These are phyloP conservation scores for Setaria viridis DNA, from an alignment of 202 grass and related monocot species.

Conservation along the genomic window DNA sequence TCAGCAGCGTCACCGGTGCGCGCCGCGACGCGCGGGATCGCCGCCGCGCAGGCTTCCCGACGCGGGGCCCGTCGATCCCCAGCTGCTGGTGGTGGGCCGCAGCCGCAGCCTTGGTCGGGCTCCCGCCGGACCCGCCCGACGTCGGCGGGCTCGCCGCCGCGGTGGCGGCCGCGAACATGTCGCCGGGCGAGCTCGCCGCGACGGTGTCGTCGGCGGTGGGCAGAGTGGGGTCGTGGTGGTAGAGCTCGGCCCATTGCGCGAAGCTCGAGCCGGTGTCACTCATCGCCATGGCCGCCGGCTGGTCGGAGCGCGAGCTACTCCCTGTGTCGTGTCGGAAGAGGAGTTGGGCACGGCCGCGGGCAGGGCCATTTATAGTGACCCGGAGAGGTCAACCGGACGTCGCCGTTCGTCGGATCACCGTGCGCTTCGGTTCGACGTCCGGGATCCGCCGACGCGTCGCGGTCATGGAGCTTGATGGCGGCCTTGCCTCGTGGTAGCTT, in stretches of 20 bases:
- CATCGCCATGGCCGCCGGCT: constrained; percentile 49
- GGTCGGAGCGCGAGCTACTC: background rate
- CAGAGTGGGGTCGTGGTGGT: constrained; percentile 28
- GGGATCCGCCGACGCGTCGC: background rate
- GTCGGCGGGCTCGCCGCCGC: constrained; percentile 37
- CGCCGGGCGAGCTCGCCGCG: background rate
- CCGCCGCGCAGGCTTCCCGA: constrained; percentile 67
- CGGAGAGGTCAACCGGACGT: background rate
- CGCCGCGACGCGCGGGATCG: constrained; percentile 75
- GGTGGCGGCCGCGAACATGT: background rate
- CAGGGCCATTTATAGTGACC: constrained; percentile 43
- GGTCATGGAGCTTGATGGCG: background rate
- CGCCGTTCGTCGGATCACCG: background rate
- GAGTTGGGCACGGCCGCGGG: background rate
- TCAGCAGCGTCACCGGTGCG: constrained; percentile 85
- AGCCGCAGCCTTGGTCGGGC: background rate
- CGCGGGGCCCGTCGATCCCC: constrained; percentile 51
- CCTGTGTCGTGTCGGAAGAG: background rate
- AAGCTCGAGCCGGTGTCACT: constrained; percentile 64
- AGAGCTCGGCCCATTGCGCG: constrained; percentile 49
- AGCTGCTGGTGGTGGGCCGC: background rate
- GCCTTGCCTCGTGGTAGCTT: background rate
- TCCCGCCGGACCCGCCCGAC: constrained; percentile 42
- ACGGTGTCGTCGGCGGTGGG: background rate
- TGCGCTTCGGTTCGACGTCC: background rate